Evolutionary conservation across 2,329 filamentous ascomycete species (phyloP).

Genomic region (Xylariaceae sp.): DNA sequence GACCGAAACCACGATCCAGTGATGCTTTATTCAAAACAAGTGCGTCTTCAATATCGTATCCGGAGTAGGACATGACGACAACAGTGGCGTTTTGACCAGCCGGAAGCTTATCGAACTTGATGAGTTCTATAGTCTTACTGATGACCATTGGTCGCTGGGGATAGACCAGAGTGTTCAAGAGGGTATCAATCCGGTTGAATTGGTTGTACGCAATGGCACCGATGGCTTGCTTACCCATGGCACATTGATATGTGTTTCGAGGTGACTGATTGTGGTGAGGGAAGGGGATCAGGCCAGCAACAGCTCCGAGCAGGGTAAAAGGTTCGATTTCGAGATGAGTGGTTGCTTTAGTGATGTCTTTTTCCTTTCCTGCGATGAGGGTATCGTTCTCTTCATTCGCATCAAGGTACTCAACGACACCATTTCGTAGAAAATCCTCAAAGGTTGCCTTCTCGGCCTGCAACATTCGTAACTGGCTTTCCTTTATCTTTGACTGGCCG

Average conservation of each 20-base stretch:
- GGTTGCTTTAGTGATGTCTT: conserved; percentile 74
- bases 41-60: conserved; percentile 99
- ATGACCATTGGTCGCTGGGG: conserved; percentile 97
- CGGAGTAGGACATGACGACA: conserved; percentile 98
- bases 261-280: conserved; percentile 99
- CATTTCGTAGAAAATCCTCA: conserved; percentile 86
- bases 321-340: conserved; percentile 98
- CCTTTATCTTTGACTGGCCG: conserved; percentile 73
- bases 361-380: conserved; percentile 85
- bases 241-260: conserved; percentile 97
- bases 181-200: conserved; percentile 91
- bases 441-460: conserved; percentile 83
- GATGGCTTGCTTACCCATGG: conserved; percentile 99
- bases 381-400: conserved; percentile 98
- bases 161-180: conserved; percentile 95
- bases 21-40: conserved; percentile 95
- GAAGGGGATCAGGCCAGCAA: conserved; percentile 94
- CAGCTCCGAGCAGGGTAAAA: conserved; percentile 92
- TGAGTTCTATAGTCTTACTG: conserved; percentile 91
- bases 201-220: conserved; percentile 98
- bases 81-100: conserved; percentile 96
- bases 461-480: conserved; percentile 73
- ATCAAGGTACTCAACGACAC: conserved; percentile 92
- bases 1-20: conserved; percentile 88
- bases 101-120: conserved; percentile 95